Evolutionary conservation across 495 filamentous ascomycete genomes (phyloP).

Genomic region (Copromyces sp.): DNA sequence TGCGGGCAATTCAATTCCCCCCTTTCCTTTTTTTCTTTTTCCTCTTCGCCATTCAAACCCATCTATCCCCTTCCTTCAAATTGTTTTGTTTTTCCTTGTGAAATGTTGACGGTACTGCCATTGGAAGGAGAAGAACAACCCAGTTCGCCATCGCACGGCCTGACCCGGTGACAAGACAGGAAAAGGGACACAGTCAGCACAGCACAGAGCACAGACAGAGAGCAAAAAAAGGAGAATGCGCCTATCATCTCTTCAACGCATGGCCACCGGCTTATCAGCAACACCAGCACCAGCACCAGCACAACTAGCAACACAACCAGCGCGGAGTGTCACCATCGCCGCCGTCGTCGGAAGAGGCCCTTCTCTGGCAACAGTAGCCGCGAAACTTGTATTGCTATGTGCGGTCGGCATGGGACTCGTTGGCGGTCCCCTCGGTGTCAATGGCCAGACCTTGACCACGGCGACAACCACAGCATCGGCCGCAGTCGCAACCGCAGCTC

Average conservation of each 20-base stretch:
- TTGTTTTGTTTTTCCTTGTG: background rate
- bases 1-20: background rate
- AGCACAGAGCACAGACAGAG: background rate
- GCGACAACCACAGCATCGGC: background rate
- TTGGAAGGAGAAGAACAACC: background rate
- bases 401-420: background rate
- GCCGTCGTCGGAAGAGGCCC: background rate
- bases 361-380: background rate
- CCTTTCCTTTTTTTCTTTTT: background rate
- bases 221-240: background rate
- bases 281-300: background rate
- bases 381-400: background rate
- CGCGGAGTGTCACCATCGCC: background rate
- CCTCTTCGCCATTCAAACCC: background rate
- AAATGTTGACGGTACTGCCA: background rate
- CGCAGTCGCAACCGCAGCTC: background rate
- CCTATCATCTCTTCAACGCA: background rate
- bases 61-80: background rate
- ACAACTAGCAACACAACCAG: background rate
- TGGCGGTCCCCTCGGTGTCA: background rate
- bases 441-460: background rate
- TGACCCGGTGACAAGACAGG: background rate
- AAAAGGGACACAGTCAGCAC: background rate
- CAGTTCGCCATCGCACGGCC: background rate
- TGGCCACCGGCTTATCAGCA: background rate